Percentiles rank a stretch among this genome's conserved stretches.
Conservation (phyloP, 202 grass and related monocot species). For the Zizania palustris region DNA sequence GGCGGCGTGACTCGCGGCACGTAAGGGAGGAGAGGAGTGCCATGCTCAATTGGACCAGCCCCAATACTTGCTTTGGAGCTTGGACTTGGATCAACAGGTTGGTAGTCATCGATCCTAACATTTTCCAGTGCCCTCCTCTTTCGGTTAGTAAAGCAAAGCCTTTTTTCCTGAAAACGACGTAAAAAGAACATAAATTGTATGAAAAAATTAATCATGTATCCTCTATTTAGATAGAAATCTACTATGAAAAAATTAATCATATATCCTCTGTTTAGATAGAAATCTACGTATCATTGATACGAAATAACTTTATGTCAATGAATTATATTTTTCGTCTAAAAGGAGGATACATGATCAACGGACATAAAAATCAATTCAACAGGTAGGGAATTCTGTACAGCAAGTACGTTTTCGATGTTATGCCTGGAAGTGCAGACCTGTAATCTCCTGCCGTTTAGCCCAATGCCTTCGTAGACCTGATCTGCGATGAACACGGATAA, state of each 20-base stretch:
- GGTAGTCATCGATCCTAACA: constrained; percentile 54
- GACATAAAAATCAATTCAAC: too few relatives aligned
- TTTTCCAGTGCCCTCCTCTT: constrained; percentile 36
- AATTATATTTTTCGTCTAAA: too few relatives aligned
- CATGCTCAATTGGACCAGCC: constrained; percentile 75
- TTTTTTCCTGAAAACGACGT: constrained; percentile 54
- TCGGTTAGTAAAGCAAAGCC: neutral
- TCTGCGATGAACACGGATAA: constrained; percentile 30
- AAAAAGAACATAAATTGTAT: neutral
- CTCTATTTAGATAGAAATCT: too few relatives aligned
- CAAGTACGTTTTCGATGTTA: neutral
- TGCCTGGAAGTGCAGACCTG: constrained; percentile 39
- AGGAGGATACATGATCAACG: too few relatives aligned
- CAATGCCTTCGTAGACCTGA: neutral
- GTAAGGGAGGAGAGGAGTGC: constrained; percentile 73
- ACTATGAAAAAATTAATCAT: too few relatives aligned
- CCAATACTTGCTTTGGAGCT: constrained; percentile 59
- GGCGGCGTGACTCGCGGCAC: constrained; percentile 53
- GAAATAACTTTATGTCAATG: too few relatives aligned
- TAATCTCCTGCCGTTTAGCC: constrained; percentile 38
- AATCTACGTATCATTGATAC: too few relatives aligned
- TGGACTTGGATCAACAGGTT: constrained; percentile 62
- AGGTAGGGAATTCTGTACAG: neutral
- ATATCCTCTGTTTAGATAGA: too few relatives aligned
- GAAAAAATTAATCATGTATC: too few relatives aligned